Conservation (phyloP, 1,284 basidiomycete species). For the Cutaneotrichosporon cutaneum region DNA sequence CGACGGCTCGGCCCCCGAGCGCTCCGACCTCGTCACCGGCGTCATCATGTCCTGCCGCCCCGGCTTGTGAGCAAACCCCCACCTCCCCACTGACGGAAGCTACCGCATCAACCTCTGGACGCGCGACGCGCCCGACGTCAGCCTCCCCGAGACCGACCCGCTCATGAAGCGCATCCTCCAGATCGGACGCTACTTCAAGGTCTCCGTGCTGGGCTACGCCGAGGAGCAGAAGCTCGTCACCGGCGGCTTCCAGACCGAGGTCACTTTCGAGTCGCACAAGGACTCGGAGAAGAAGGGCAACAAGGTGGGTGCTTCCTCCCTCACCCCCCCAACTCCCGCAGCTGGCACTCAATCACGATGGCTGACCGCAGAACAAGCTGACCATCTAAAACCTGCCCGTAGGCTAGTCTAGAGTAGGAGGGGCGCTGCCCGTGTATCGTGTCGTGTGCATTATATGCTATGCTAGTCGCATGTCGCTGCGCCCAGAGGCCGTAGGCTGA, state of each 20-base stretch:
- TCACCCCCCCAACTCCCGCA: no score
- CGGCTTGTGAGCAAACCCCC: slow-evolving; percentile 62
- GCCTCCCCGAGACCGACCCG: slow-evolving; percentile 45
- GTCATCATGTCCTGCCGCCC: slow-evolving; percentile 93
- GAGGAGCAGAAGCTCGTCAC: slow-evolving; percentile 66
- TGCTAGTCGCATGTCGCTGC: not conserved
- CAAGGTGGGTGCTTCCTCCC: slow-evolving; percentile 35
- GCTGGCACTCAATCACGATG: no score
- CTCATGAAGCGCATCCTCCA: slow-evolving; percentile 70
- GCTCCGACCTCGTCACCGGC: slow-evolving; percentile 76
- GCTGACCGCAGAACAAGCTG: slow-evolving; percentile 10
- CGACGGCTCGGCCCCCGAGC: slow-evolving; percentile 49
- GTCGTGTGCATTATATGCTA: slow-evolving; percentile 10
- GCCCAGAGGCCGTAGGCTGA: not conserved
- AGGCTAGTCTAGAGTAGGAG: slow-evolving; percentile 5
- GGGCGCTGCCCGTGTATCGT: slow-evolving; percentile 3
- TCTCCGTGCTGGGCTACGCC: slow-evolving; percentile 75
- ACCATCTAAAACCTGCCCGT: slow-evolving; percentile 3
- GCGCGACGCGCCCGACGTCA: slow-evolving; percentile 65
- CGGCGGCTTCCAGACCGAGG: slow-evolving; percentile 81
- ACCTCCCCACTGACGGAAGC: slow-evolving; percentile 26
- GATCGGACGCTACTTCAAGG: slow-evolving; percentile 85
- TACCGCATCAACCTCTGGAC: slow-evolving; percentile 98
- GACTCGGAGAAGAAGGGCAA: slow-evolving; percentile 95
- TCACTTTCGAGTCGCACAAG: slow-evolving; percentile 90